Percentiles rank a stretch among this genome's conserved stretches.
Evolutionary conservation across 2,329 filamentous ascomycete species (phyloP).

Genomic region (Fusarium tanahbumbuense): DNA sequence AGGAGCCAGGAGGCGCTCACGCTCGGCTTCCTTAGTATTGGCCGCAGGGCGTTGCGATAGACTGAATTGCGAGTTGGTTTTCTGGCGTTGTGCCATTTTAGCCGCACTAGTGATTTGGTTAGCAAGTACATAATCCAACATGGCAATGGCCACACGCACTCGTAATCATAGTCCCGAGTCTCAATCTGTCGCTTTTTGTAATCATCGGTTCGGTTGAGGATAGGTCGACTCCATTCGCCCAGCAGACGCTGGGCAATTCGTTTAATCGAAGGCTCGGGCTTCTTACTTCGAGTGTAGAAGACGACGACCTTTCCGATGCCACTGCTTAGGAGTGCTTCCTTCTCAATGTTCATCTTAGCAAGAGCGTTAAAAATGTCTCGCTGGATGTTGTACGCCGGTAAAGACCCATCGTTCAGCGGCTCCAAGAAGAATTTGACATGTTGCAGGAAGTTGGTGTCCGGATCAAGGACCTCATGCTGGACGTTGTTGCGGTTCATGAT

Average conservation of each 20-base stretch:
- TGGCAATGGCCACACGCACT: constrained; percentile 57
- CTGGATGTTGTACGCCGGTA: constrained; percentile 97
- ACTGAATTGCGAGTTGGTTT: constrained; percentile 61
- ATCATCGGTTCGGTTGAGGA: constrained; percentile 92
- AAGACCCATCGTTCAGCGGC: constrained; percentile 89
- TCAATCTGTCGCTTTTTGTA: constrained; percentile 85
- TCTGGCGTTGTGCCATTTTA: constrained; percentile 63
- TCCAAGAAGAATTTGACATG: constrained; percentile 98
- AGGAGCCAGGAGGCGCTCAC: constrained; percentile 69
- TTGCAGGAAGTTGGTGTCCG: constrained; percentile 94
- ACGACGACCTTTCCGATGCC: constrained; percentile 96
- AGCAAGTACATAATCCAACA: constrained; percentile 2
- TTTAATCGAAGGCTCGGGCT: constrained; percentile 89
- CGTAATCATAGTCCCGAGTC: constrained; percentile 72
- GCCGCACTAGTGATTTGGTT: constrained; percentile 58
- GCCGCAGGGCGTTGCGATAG: constrained; percentile 63
- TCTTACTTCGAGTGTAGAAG: constrained; percentile 96
- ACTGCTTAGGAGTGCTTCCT: constrained; percentile 88
- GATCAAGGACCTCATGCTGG: constrained; percentile 86
- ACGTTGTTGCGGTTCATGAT: constrained; percentile 91
- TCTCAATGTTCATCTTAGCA: constrained; percentile 84
- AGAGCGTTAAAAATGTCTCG: constrained; percentile 90
- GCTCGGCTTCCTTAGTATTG: constrained; percentile 62
- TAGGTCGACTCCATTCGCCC: constrained; percentile 94
- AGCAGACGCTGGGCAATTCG: constrained; percentile 92